Conservation (phyloP, 1,139 yeast species). For the Blastobotrys persicus region DNA sequence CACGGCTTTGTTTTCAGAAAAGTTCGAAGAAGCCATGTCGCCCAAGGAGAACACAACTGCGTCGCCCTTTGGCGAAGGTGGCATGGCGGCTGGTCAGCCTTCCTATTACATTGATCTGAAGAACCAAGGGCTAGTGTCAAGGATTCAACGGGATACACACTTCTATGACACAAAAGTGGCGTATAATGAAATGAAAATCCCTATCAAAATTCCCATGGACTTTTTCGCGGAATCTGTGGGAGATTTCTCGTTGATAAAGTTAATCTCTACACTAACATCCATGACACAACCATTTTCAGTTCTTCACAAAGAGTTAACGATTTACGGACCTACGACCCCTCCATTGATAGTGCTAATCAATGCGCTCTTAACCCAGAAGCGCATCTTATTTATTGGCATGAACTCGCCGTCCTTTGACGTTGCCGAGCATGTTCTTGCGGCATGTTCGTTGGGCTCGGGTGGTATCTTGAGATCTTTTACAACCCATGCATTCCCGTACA, state of each 20-base stretch:
- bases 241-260: conserved; percentile 32
- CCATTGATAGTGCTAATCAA: conserved; percentile 55
- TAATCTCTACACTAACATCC: conserved; percentile 27
- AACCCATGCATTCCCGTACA: conserved; percentile 53
- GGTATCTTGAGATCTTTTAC: conserved; percentile 55
- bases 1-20: conserved; percentile 34
- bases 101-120: conserved; percentile 33
- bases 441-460: conserved; percentile 55
- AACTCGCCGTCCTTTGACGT: conserved; percentile 55
- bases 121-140: conserved; percentile 30
- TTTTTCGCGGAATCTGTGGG: conserved; percentile 36
- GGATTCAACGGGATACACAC: conserved; percentile 35
- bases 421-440: conserved; percentile 53
- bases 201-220: conserved; percentile 38
- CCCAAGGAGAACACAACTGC: conserved; percentile 9
- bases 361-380: conserved; percentile 58
- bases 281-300: conserved; percentile 26
- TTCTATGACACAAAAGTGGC: conserved; percentile 34
- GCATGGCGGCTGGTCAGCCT: conserved; percentile 20
- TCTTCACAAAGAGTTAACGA: conserved; percentile 40
- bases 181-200: conserved; percentile 36
- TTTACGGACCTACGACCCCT: conserved; percentile 59
- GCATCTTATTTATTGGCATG: conserved; percentile 53
- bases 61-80: conserved; percentile 2
- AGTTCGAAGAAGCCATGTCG: conserved; percentile 26